Evolutionary conservation across 106 monocot genomes (phyloP), one percentile per base, ranked within the genome.

Genomic region (Dendrobium officinale): DNA sequence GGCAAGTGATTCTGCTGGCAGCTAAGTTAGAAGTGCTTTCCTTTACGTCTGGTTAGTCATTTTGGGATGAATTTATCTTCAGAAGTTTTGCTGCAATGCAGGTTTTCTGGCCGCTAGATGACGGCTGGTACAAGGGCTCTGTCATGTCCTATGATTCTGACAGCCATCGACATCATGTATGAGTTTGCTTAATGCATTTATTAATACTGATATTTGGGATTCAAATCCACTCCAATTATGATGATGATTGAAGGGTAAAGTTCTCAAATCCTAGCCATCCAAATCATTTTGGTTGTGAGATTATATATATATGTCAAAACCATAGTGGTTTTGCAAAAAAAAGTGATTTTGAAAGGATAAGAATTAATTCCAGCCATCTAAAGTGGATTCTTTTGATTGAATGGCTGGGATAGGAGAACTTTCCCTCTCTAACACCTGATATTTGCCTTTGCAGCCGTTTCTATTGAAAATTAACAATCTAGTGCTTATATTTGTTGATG

Each of bases 81-180:
- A 16, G 33, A 70, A 18, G 18, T 20, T 37, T 3, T 26, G 11
- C 64, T n/a, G 13, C 70, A 77, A 55, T 85, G 87, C 85, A 98
- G 98, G 87, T 99, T 76, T 99, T 85, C 84, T 99, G 98, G 98
- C 95, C 98, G 19, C 83, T 99, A 85, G 98, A 99, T 73, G 87
- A 95, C 79, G 82, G 86, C 56, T 99, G 98, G 98, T 99, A 93
- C 59, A 86, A 77, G 80, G 98, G 95, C 54, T 88, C 88, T 1
- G 78, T 99, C 70, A 77, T 77, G 26, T 81, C 75, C 27, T 99
- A 88, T 79, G 82, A 82, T 88, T 67, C 84, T 37, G 82, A 77
- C 13, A 83, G 88, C 33, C 80, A 79, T 40, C 77, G 88, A 9
- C 94, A 98, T 82, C 59, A 77, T 82, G 94, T 92, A 98, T 58